Percentiles rank a stretch among this genome's conserved stretches.
phyloP scores from a whole-genome alignment of 2,329 filamentous ascomycete species.

The Cordyceps farinosa region DNA sequence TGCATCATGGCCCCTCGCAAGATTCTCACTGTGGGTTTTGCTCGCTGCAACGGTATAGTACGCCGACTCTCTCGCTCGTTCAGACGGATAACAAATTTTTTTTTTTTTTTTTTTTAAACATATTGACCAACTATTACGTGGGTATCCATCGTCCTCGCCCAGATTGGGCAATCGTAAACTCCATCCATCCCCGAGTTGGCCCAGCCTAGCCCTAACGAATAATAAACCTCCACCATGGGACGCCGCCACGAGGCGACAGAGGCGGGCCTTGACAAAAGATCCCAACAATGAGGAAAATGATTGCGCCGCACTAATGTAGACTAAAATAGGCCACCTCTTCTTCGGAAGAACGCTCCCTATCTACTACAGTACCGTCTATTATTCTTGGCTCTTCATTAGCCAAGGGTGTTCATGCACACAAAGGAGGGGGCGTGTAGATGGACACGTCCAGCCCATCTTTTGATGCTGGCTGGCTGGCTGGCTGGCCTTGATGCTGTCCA shows the following conservation, averaged over 20 bases:
- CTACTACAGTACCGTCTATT: not conserved
- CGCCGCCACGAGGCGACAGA: not conserved
- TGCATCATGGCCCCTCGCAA: too few species aligned
- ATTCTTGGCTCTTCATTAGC: not conserved
- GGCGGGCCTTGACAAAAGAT: too few species aligned
- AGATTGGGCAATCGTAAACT: conserved; percentile 6
- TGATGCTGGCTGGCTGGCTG: too few species aligned
- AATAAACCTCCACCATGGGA: not conserved
- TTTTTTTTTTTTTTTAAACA: not conserved
- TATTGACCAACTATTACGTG: not conserved
- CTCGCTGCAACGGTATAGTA: too few species aligned
- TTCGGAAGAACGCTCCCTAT: not conserved
- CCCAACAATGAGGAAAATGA: too few species aligned
- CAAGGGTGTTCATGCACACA: not conserved
- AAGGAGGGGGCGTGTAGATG: not conserved
- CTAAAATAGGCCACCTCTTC: not conserved
- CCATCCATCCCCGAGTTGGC: not conserved
- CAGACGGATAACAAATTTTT: too few species aligned
- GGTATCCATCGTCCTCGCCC: not conserved
- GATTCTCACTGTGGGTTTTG: too few species aligned
- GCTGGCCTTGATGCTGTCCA: too few species aligned
- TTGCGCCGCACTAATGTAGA: too few species aligned
- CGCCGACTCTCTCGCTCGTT: too few species aligned
- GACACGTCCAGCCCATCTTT: too few species aligned
- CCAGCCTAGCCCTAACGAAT: not conserved